phyloP scores from a whole-genome alignment of 106 monocot genomes.

The Platanthera guangdongensis region DNA sequence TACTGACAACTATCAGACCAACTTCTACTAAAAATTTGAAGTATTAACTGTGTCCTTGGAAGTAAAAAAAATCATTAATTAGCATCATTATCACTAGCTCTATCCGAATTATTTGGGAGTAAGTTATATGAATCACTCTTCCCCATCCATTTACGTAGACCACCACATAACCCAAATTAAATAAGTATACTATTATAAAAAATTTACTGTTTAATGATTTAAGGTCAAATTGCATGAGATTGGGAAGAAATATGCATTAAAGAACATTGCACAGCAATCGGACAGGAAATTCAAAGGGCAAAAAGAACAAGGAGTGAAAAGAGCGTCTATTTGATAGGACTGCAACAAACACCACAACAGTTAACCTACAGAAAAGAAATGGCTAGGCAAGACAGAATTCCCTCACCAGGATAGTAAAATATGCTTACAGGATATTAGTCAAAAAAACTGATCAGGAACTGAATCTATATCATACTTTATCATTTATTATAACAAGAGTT shows the following conservation, averaged over 20 bases:
- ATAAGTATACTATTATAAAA: background rate
- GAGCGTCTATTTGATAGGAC: background rate
- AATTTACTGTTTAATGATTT: background rate
- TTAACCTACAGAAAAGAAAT: background rate
- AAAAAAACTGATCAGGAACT: background rate
- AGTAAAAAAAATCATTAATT: background rate
- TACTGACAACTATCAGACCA: background rate
- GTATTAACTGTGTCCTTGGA: background rate
- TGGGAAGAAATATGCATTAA: background rate
- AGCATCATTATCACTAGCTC: background rate
- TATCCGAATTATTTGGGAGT: too few species aligned
- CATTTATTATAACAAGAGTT: background rate
- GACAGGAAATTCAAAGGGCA: background rate
- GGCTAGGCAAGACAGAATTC: background rate
- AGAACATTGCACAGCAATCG: background rate
- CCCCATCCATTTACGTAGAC: background rate
- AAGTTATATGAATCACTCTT: background rate
- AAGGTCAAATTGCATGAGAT: background rate
- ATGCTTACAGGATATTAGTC: background rate
- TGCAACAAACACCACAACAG: background rate
- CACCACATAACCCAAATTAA: background rate
- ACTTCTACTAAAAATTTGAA: background rate
- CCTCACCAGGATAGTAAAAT: background rate
- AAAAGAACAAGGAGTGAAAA: background rate
- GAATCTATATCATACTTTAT: background rate